A percentile compares a stretch with the other conserved stretches of the same genome.
These are phyloP conservation scores for Lophium mytilinum DNA, from an alignment of 495 filamentous ascomycete genomes.

Conservation along the genomic window DNA sequence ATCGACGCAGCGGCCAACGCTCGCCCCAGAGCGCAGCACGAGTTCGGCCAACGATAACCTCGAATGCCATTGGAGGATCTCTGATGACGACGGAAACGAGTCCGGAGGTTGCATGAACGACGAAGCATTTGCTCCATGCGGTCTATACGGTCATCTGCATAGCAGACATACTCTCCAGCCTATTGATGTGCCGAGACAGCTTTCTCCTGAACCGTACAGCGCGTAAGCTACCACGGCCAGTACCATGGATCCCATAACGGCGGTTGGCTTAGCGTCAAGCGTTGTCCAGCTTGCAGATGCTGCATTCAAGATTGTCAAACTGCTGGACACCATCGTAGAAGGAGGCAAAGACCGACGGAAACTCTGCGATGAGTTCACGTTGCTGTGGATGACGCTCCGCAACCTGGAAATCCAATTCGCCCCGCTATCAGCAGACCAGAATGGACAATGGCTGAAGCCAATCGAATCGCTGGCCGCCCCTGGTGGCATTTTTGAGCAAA, in stretches of 20 bases:
- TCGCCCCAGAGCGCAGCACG: too few relatives aligned
- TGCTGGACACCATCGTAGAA: conserved; percentile 11
- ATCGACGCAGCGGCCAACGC: too few relatives aligned
- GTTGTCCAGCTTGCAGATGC: conserved; percentile 8
- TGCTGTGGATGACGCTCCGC: conserved; percentile 15
- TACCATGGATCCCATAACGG: conserved; percentile 9
- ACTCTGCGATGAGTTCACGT: conserved; percentile 8
- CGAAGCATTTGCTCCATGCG: too few relatives aligned
- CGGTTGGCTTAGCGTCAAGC: conserved; percentile 6
- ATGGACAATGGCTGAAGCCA: conserved; percentile 11
- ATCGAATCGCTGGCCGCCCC: conserved; percentile 9
- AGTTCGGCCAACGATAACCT: too few relatives aligned
- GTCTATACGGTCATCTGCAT: too few relatives aligned
- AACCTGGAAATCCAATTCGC: conserved; percentile 14
- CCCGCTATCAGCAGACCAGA: conserved; percentile 5
- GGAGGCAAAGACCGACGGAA: conserved; percentile 10
- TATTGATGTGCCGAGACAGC: too few relatives aligned
- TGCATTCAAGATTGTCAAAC: conserved; percentile 12
- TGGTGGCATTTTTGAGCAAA: conserved; percentile 8
- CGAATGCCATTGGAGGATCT: too few relatives aligned
- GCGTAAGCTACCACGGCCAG: too few relatives aligned
- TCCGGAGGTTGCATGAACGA: too few relatives aligned
- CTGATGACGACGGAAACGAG: too few relatives aligned
- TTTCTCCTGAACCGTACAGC: too few relatives aligned
- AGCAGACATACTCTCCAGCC: too few relatives aligned